A percentile compares a stretch with the other conserved stretches of the same genome.
Conservation (phyloP, 2,329 filamentous ascomycete genomes). For the Pseudogymnoascus sp. region DNA sequence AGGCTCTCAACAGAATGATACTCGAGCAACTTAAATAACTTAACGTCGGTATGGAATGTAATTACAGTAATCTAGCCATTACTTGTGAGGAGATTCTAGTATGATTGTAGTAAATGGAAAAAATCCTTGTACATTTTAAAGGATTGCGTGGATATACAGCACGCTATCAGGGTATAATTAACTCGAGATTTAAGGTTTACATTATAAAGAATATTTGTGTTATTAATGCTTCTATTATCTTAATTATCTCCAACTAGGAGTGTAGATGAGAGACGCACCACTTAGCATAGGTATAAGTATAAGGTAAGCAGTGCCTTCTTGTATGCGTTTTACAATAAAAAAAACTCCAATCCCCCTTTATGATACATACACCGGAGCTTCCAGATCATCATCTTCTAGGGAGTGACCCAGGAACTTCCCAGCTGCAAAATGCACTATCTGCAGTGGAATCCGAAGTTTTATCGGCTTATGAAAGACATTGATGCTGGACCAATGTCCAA, state of each 20-base stretch:
- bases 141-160: not conserved
- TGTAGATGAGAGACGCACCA: too few relatives aligned
- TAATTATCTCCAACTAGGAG: too few relatives aligned
- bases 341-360: not conserved
- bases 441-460: not conserved
- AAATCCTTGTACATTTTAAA: not conserved
- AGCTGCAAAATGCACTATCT: not conserved
- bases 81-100: not conserved
- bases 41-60: not conserved
- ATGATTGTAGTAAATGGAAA: not conserved
- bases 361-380: slow-evolving; percentile 7
- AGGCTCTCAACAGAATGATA: not conserved
- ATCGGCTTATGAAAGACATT: not conserved
- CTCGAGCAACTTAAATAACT: not conserved
- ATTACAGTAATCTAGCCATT: not conserved
- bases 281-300: too few relatives aligned
- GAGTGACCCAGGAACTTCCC: not conserved
- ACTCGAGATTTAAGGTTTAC: too few relatives aligned
- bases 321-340: not conserved
- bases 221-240: too few relatives aligned
- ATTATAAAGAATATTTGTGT: too few relatives aligned
- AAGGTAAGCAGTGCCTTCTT: not conserved
- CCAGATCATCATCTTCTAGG: not conserved
- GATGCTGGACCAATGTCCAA: not conserved
- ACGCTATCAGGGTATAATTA: not conserved